These are phyloP conservation scores for Fragosphaeria purpurea DNA, from an alignment of 2,329 filamentous ascomycete genomes.

Conservation along the genomic window DNA sequence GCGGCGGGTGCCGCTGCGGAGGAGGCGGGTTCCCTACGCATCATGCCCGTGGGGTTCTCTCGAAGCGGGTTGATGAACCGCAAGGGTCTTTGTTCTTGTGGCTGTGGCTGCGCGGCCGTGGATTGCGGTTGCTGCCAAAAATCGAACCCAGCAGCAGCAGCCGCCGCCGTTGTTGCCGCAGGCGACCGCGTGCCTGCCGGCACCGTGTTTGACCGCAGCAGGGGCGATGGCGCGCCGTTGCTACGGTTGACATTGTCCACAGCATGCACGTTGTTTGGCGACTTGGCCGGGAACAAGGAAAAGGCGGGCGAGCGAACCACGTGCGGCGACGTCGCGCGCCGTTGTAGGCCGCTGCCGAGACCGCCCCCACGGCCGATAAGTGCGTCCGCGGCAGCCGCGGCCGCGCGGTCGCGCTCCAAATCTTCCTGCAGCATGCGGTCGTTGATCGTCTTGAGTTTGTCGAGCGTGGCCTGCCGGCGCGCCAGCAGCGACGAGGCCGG, in stretches of 20 bases:
- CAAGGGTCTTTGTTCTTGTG: neutral
- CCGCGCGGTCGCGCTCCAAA: slow-evolving; percentile 5
- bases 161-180: neutral
- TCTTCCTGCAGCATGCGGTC: slow-evolving; percentile 31
- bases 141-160: neutral
- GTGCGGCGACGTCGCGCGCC: slow-evolving; percentile 41
- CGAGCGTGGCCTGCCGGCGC: slow-evolving; percentile 48
- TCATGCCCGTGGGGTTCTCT: slow-evolving; percentile 13
- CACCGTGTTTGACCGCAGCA: slow-evolving; percentile 44
- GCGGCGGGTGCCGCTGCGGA: neutral
- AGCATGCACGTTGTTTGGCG: slow-evolving; percentile 9
- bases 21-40: neutral
- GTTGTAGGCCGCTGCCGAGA: slow-evolving; percentile 14
- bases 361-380: neutral
- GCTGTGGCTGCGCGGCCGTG: neutral
- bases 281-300: slow-evolving; percentile 33
- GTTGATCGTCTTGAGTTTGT: slow-evolving; percentile 46
- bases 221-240: slow-evolving; percentile 23
- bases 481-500: slow-evolving; percentile 35
- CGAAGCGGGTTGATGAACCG: slow-evolving; percentile 9
- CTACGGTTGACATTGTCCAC: slow-evolving; percentile 10
- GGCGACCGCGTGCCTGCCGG: slow-evolving; percentile 24
- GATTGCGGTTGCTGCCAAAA: neutral
- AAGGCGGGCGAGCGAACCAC: slow-evolving; percentile 34
- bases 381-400: neutral